Evolutionary conservation across 495 filamentous ascomycete genomes (phyloP).

Genomic region (Aspergillus taichungensis): DNA sequence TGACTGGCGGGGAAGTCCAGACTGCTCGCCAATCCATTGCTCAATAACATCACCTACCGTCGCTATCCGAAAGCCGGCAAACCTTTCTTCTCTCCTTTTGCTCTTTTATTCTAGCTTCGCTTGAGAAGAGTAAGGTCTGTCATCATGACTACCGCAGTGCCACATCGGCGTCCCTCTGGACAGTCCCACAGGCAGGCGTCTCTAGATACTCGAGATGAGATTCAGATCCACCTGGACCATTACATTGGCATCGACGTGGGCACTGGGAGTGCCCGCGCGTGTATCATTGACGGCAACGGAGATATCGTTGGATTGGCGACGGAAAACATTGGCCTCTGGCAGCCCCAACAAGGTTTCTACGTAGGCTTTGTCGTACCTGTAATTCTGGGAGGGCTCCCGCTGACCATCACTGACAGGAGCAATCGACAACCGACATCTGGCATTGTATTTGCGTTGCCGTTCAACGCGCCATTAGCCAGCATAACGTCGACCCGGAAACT

Average conservation of each 20-base stretch:
- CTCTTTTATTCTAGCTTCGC: no score
- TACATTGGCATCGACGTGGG: constrained; percentile 96
- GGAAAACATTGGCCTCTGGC: constrained; percentile 89
- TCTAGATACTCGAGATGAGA: constrained; percentile 46
- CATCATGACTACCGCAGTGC: constrained; percentile 13
- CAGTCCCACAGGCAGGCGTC: constrained; percentile 45
- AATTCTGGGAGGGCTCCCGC: background rate
- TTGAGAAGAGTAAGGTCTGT: no score
- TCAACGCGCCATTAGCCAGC: constrained; percentile 64
- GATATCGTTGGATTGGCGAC: constrained; percentile 89
- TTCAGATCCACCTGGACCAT: constrained; percentile 47
- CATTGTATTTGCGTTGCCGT: constrained; percentile 77
- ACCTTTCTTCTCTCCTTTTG: no score
- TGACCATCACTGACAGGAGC: constrained; percentile 58
- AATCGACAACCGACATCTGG: constrained; percentile 98
- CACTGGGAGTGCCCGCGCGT: constrained; percentile 88
- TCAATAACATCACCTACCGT: no score
- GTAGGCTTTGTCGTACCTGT: constrained; percentile 32
- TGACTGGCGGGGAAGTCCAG: no score
- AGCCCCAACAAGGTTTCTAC: constrained; percentile 85
- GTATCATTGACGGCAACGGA: constrained; percentile 82
- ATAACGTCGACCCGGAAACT: constrained; percentile 60
- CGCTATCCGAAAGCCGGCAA: no score
- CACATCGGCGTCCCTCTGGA: constrained; percentile 24
- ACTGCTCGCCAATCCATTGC: no score